Conservation (phyloP, 768 basidiomycete species). For the Calocybe indica region DNA sequence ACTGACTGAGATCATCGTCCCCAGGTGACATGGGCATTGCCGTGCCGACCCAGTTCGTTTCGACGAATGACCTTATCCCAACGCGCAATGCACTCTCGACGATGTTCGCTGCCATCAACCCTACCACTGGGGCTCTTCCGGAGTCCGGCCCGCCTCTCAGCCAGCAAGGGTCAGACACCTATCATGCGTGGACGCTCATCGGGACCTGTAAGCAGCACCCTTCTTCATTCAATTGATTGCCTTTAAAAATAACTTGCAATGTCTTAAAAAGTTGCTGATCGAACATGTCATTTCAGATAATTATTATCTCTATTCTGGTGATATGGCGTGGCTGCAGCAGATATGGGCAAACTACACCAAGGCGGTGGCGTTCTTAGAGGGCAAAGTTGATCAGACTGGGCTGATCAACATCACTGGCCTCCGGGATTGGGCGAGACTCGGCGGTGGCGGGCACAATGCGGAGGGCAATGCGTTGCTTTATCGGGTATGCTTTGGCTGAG, state of each 20-base stretch:
- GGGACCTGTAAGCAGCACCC: slow-evolving; percentile 31
- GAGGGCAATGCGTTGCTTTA: slow-evolving; percentile 53
- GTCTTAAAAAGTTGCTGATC: neutral
- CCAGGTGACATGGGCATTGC: slow-evolving; percentile 59
- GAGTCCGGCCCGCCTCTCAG: slow-evolving; percentile 46
- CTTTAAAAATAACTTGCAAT: neutral
- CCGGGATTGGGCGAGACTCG: slow-evolving; percentile 51
- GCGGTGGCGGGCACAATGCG: slow-evolving; percentile 49
- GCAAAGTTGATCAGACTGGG: slow-evolving; percentile 42
- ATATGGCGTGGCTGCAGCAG: slow-evolving; percentile 40
- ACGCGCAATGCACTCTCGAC: slow-evolving; percentile 52
- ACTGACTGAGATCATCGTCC: neutral
- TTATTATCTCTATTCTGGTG: slow-evolving; percentile 51
- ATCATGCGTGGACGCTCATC: slow-evolving; percentile 57
- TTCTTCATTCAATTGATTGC: slow-evolving; percentile 6
- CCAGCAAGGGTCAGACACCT: slow-evolving; percentile 44
- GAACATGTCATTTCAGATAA: slow-evolving; percentile 32
- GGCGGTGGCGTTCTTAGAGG: slow-evolving; percentile 47
- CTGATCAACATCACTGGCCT: slow-evolving; percentile 52
- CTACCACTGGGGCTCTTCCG: slow-evolving; percentile 46
- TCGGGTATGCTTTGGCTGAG: slow-evolving; percentile 21
- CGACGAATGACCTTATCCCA: slow-evolving; percentile 51
- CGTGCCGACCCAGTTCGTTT: slow-evolving; percentile 55
- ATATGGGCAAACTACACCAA: slow-evolving; percentile 54
- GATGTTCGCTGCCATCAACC: slow-evolving; percentile 50